A percentile compares a stretch with the other conserved stretches of the same genome.
These are phyloP conservation scores for Collariella sp. DNA, from an alignment of 495 filamentous ascomycete genomes.

Conservation along the genomic window DNA sequence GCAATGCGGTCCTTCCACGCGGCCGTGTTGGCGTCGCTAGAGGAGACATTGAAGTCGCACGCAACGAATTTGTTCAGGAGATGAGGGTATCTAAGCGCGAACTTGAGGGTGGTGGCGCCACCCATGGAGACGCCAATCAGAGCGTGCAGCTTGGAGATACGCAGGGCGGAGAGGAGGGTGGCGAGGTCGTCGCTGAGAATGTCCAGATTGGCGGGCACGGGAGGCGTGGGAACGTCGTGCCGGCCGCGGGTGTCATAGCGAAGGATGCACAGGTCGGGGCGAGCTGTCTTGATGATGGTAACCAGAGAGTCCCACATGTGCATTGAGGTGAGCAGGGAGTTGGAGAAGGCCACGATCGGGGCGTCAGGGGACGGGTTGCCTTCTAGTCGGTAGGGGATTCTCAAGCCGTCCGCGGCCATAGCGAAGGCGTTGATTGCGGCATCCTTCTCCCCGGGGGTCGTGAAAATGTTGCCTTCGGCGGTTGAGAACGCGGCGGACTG, in stretches of 20 bases:
- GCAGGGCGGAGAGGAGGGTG: slow-evolving; percentile 48
- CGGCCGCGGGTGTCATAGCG: slow-evolving; percentile 64
- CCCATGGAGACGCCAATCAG: slow-evolving; percentile 71
- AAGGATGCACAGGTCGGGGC: slow-evolving; percentile 59
- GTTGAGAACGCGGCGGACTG: slow-evolving; percentile 41
- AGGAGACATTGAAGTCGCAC: slow-evolving; percentile 68
- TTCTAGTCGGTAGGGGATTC: slow-evolving; percentile 64
- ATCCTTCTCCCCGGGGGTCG: slow-evolving; percentile 27
- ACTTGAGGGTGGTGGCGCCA: slow-evolving; percentile 64
- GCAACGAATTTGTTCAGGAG: slow-evolving; percentile 54
- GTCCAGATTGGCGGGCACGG: slow-evolving; percentile 46
- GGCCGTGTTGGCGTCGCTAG: slow-evolving; percentile 57
- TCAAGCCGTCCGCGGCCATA: slow-evolving; percentile 60
- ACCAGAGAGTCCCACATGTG: slow-evolving; percentile 73
- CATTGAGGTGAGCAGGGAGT: slow-evolving; percentile 63
- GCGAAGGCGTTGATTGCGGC: slow-evolving; percentile 56
- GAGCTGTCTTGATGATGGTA: slow-evolving; percentile 44
- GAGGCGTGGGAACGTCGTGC: slow-evolving; percentile 38
- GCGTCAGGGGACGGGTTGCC: slow-evolving; percentile 56
- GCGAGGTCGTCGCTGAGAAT: slow-evolving; percentile 57
- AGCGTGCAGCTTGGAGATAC: slow-evolving; percentile 50
- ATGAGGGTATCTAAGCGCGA: slow-evolving; percentile 55
- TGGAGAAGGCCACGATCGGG: slow-evolving; percentile 62
- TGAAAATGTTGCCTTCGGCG: slow-evolving; percentile 42
- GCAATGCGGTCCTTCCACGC: slow-evolving; percentile 71